Base-by-base conservation (phyloP, 2,329 filamentous ascomycete genomes). In the Cordyceps pruinosa region DNA sequence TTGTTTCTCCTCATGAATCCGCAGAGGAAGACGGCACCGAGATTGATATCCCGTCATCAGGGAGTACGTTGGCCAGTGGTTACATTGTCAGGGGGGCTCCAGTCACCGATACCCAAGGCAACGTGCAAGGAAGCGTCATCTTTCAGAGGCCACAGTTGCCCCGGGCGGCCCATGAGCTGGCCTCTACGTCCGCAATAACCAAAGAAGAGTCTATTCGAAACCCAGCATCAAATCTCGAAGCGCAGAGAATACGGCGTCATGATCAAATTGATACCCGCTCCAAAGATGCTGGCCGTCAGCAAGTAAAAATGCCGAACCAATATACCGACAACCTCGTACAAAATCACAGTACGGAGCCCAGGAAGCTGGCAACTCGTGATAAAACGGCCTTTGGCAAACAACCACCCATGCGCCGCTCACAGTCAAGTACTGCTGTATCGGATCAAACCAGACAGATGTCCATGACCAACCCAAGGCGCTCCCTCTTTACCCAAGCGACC, bases 1-100 rank as follows among this genome's bases (percentile, higher is more conserved):
- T 85, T 62, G 76, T 78, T 8, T 80, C 80, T 17, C 81, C 82
- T 2, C 75, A 76, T 32, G 74, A 73, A 30, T 79, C 78, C 32
- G 74, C 74, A 50, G 73, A 75, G 49, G 75, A 77, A 58, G 70
- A 70, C 28, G 68, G 64, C 37, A 63, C 68, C 37, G 62, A 65
- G 9, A 60, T 41, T 37, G 25, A 30, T 17, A 37, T 39, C 17
- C 32, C 51, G 12, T 55, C 73, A 5, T 76, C 77, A 6, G 69
- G 68, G 23, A 77, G 73, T 62, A 73, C 74, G 32, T 65, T 66
- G 2, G 64, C 64, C 2, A 68, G 69, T 10, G 66, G 59, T 15
- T 60, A 66, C 25, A 72, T 71, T 30, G 25, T 28, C 28, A 13
- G 23, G 2, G 21, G 41, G 3, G 30, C 17, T 15, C 21, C 30